Conservation (phyloP, 164 flowering plant species). For the Aristolochia fimbriata region DNA sequence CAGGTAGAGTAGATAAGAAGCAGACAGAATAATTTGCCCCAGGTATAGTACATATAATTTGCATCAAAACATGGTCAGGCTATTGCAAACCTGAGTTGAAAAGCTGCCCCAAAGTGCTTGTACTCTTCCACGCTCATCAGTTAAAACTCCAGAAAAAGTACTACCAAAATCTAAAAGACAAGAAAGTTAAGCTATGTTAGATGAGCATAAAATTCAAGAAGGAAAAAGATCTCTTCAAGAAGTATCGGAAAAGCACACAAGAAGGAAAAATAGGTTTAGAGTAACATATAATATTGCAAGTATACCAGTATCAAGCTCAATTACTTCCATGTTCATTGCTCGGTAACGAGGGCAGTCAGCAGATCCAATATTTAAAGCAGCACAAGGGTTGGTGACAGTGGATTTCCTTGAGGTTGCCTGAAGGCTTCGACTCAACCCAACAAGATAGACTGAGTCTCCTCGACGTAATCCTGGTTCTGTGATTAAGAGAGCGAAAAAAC, state of each 20-base stretch:
- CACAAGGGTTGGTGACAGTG: slow-evolving; percentile 82
- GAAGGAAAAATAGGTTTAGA: neutral
- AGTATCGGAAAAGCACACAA: neutral
- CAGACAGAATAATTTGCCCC: neutral
- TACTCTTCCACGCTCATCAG: slow-evolving; percentile 87
- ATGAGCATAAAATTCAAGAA: neutral
- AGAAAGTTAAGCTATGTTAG: neutral
- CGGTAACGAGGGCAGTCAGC: slow-evolving; percentile 91
- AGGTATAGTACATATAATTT: slow-evolving; percentile 2
- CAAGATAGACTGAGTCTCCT: slow-evolving; percentile 86
- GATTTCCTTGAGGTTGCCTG: slow-evolving; percentile 98
- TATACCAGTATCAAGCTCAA: slow-evolving; percentile 91
- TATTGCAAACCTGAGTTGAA: slow-evolving; percentile 71
- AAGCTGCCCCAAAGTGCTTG: slow-evolving; percentile 96
- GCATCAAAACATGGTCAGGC: no score
- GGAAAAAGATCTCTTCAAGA: no score
- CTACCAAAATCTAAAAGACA: slow-evolving; percentile 72
- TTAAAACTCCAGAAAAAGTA: slow-evolving; percentile 81
- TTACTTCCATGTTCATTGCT: slow-evolving; percentile 95
- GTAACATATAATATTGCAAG: neutral
- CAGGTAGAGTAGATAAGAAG: slow-evolving; percentile 18
- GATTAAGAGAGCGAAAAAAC: slow-evolving; percentile 3
- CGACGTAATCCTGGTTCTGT: slow-evolving; percentile 83
- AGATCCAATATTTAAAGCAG: slow-evolving; percentile 81
- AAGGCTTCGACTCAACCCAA: slow-evolving; percentile 80